These are phyloP conservation scores for Pseudocercospora ulei DNA, from an alignment of 2,329 filamentous ascomycete species.

Conservation along the genomic window DNA sequence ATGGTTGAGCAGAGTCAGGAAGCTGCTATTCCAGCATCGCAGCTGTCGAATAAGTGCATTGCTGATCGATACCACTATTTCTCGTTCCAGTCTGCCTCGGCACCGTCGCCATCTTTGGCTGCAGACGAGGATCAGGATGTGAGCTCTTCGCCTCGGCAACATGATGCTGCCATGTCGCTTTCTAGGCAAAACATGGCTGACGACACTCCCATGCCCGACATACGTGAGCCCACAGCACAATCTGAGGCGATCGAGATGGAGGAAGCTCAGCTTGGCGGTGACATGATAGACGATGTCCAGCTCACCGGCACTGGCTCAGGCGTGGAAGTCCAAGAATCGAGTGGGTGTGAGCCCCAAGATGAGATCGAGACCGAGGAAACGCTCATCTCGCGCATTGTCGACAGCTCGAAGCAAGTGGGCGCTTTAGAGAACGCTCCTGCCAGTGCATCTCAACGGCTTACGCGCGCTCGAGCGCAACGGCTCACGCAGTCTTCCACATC, in stretches of 20 bases:
- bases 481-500: constrained; percentile 1
- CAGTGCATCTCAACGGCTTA: background rate
- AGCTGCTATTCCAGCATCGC: constrained; percentile 3
- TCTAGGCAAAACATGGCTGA: background rate
- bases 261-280: background rate
- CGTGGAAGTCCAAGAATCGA: background rate
- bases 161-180: background rate
- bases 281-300: background rate
- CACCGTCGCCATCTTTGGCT: constrained; percentile 7
- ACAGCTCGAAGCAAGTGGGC: constrained; percentile 1
- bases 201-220: background rate
- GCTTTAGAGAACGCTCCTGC: background rate
- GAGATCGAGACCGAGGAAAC: background rate
- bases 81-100: constrained; percentile 15
- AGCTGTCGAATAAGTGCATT: constrained; percentile 4
- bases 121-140: background rate
- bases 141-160: background rate
- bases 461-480: constrained; percentile 1
- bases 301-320: background rate
- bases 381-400: constrained; percentile 3
- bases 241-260: background rate
- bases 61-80: constrained; percentile 13
- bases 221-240: background rate
- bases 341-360: background rate
- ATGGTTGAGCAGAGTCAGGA: background rate